These are phyloP conservation scores for Fomitopsis schrenkii DNA, from an alignment of 1,284 basidiomycete genomes.

Conservation along the genomic window DNA sequence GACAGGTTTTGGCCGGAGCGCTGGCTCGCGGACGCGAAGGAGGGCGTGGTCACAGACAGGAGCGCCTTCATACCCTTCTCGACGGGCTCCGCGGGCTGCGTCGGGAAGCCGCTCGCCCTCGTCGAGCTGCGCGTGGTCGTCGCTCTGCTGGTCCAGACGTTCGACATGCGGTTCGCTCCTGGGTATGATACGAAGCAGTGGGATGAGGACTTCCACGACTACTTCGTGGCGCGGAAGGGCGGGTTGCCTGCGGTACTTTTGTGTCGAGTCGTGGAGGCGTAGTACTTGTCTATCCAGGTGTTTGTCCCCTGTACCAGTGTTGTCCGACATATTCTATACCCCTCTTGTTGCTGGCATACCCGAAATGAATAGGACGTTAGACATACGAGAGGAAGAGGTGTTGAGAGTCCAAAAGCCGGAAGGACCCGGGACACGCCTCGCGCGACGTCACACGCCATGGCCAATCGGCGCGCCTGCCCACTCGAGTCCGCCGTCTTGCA, in stretches of 20 bases:
- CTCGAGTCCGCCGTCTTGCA: background rate
- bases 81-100: conserved; percentile 20
- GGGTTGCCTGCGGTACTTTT: background rate
- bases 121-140: conserved; percentile 11
- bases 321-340: no score
- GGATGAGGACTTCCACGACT: background rate
- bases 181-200: background rate
- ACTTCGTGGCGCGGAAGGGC: background rate
- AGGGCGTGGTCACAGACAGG: conserved; percentile 8
- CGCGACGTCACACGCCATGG: background rate
- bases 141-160: background rate
- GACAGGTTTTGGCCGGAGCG: conserved; percentile 16
- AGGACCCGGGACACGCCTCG: background rate
- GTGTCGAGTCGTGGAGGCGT: background rate
- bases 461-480: background rate
- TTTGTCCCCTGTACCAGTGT: no score
- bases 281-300: no score
- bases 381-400: background rate
- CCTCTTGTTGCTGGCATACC: no score
- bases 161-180: background rate
- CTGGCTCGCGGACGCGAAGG: conserved; percentile 11
- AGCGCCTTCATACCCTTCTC: conserved; percentile 21
- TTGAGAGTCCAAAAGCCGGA: background rate
- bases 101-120: conserved; percentile 20
- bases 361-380: no score